Base-by-base conservation (phyloP, 345 rosid genomes). In the Eutrema japonicum region DNA sequence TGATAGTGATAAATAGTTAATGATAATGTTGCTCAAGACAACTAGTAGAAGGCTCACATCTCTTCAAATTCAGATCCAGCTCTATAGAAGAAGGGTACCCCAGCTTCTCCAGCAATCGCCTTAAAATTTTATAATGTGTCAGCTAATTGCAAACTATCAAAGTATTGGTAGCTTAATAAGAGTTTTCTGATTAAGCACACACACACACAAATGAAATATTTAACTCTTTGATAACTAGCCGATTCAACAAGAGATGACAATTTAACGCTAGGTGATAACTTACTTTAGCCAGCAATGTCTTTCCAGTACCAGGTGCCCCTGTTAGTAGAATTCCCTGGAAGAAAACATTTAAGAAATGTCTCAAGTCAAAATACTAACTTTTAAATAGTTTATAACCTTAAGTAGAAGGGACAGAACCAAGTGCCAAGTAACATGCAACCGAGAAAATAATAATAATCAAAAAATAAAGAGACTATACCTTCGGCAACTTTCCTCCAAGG, bases 21-120 rank as follows among this genome's bases (percentile, higher is more conserved):
- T n/a, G 62, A 22, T 13, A 57, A 33, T 32, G 37, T 42, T 41
- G 38, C 75, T 48, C 55, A 22, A 71, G 42, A 33, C 5, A 33
- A 41, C 27, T 58, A 35, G 4, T 42, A 52, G 68, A 74, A 42
- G 50, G 69, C 98, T 87, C 82, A 92, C 99, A 92, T 96, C 84
- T 96, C 98, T 88, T 96, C 99, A 84, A 96, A 96, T 84, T 92
- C 99, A 74, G 99, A 96, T 56, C 99, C 99, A 52, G 99, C 96
- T 80, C 99, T 85, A 51, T 95, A 95, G 85, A 95, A 95, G 81
- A 95, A 92, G 38, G 99, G 98, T 37, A 92, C 99, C 36, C 99
- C 99, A 55, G 99, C 99, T 86, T 96, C 99, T 79, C 99, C 99
- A 78, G 99, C 98, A 83, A 92, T 96, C 40, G 99, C 99, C 99